Evolutionary conservation across 1,139 yeast species (phyloP).

Genomic region (Nadsonia commutata): DNA sequence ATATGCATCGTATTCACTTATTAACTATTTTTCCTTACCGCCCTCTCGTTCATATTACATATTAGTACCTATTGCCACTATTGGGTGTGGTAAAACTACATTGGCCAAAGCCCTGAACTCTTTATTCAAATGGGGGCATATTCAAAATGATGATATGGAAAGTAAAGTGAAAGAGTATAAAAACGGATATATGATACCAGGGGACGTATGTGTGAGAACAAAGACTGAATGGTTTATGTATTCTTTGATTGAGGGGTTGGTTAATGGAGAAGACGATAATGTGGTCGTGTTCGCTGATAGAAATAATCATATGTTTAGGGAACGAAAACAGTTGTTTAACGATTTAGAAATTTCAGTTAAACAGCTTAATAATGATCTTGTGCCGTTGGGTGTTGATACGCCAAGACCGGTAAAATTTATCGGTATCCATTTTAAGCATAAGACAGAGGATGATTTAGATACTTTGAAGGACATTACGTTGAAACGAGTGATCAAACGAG

Average conservation of each 20-base stretch:
- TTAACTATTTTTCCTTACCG: background rate
- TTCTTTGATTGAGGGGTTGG: conserved; percentile 14
- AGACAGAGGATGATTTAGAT: conserved; percentile 5
- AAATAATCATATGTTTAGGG: conserved; percentile 55
- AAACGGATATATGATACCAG: conserved; percentile 19
- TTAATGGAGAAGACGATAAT: conserved; percentile 1
- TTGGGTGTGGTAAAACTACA: conserved; percentile 85
- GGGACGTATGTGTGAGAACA: conserved; percentile 33
- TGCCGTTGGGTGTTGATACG: background rate
- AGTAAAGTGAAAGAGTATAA: conserved; percentile 29
- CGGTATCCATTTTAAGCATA: conserved; percentile 8
- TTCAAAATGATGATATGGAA: conserved; percentile 45
- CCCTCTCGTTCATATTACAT: conserved; percentile 26
- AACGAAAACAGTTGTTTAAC: conserved; percentile 44
- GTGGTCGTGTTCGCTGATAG: conserved; percentile 55
- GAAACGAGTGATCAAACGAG: conserved; percentile 43
- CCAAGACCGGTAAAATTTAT: conserved; percentile 8
- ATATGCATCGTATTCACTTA: background rate
- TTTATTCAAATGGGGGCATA: conserved; percentile 44
- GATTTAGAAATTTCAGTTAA: conserved; percentile 23
- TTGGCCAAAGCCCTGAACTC: conserved; percentile 40
- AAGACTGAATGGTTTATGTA: conserved; percentile 23
- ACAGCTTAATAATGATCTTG: conserved; percentile 17
- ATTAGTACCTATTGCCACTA: conserved; percentile 61
- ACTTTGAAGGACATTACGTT: conserved; percentile 29